A percentile compares a stretch with the other conserved stretches of the same genome.
phyloP scores from a whole-genome alignment of 495 filamentous ascomycete species.

The Podospora australis region DNA sequence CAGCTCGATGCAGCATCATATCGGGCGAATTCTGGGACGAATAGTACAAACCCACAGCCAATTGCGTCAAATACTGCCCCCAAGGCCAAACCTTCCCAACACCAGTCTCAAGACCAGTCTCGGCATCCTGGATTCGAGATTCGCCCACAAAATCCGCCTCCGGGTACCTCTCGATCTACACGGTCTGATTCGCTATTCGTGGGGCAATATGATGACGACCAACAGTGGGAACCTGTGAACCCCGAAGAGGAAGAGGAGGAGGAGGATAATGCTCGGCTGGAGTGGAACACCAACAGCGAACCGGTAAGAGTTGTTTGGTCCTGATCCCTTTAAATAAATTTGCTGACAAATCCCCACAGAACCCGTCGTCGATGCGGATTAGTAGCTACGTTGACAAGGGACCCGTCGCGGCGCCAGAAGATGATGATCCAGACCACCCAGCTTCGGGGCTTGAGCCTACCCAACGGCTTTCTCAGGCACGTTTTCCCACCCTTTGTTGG shows the following conservation, averaged over 20 bases:
- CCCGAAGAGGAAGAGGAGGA: constrained; percentile 68
- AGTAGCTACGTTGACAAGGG: constrained; percentile 27
- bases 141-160: constrained; percentile 39
- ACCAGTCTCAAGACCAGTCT: constrained; percentile 1
- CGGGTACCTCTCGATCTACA: constrained; percentile 49
- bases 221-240: constrained; percentile 77
- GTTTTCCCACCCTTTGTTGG: background rate
- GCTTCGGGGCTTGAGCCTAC: constrained; percentile 53
- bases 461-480: constrained; percentile 57
- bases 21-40: constrained; percentile 28
- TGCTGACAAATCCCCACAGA: constrained; percentile 27
- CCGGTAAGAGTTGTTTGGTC: constrained; percentile 27
- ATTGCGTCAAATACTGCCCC: constrained; percentile 1
- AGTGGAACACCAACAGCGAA: constrained; percentile 70
- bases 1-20: constrained; percentile 34
- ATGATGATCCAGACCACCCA: constrained; percentile 16
- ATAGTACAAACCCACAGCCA: constrained; percentile 2
- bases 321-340: background rate
- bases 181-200: constrained; percentile 70
- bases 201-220: constrained; percentile 58
- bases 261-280: constrained; percentile 49
- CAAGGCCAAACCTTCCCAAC: constrained; percentile 7
- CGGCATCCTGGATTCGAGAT: constrained; percentile 26
- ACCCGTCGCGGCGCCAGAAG: no score
- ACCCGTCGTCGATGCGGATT: constrained; percentile 31